phyloP scores from a whole-genome alignment of 345 rosid species.

The Tarenaya hassleriana region DNA sequence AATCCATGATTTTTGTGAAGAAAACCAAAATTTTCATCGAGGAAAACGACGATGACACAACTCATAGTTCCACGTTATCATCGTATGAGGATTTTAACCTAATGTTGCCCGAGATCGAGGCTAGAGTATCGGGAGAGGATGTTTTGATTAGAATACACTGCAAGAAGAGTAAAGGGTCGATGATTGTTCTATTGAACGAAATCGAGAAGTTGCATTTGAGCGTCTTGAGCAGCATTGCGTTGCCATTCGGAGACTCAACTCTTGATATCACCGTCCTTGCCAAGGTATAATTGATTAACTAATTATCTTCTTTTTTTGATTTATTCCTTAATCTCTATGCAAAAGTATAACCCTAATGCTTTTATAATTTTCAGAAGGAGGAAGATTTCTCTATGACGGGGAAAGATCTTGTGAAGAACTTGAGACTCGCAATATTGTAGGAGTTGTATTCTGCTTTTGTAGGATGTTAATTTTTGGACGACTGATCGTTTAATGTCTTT shows the following conservation, averaged over 20 bases:
- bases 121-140: constrained; percentile 45
- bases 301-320: too few relatives aligned
- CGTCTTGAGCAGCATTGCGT: constrained; percentile 33
- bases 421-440: constrained; percentile 36
- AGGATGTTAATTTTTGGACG: too few relatives aligned
- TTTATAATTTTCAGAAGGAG: constrained; percentile 44
- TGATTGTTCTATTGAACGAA: constrained; percentile 34
- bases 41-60: too few relatives aligned
- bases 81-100: constrained; percentile 31
- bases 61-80: constrained; percentile 20
- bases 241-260: constrained; percentile 59
- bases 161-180: constrained; percentile 40
- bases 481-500: too few relatives aligned
- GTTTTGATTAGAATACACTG: constrained; percentile 61
- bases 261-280: constrained; percentile 61
- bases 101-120: constrained; percentile 60
- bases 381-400: constrained; percentile 31
- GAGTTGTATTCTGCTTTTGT: too few relatives aligned
- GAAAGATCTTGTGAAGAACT: constrained; percentile 47
- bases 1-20: constrained; percentile 48
- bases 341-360: too few relatives aligned
- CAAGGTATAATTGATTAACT: constrained; percentile 43
- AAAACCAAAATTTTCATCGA: constrained; percentile 36
- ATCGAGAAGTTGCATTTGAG: constrained; percentile 44
- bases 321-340: too few relatives aligned